These are phyloP conservation scores for Phytopythium mirpurense DNA, from an alignment of 352 stramenopile genomes.

Conservation along the genomic window DNA sequence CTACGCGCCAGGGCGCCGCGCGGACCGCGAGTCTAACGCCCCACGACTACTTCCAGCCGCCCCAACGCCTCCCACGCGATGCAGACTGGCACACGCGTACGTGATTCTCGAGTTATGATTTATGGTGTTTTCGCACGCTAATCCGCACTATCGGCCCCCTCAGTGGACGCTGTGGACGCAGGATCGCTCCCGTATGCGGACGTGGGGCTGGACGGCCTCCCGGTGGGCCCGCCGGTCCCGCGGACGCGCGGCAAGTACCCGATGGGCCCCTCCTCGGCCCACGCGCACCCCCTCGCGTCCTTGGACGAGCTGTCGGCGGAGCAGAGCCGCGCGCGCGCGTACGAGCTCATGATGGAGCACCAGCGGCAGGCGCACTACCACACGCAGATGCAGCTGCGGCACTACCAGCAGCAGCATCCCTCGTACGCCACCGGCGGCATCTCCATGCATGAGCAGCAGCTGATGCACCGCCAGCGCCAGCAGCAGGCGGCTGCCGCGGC, in stretches of 20 bases:
- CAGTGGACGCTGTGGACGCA: conserved; percentile 1
- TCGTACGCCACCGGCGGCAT: not conserved
- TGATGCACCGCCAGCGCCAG: conserved; percentile 1
- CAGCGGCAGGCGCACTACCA: conserved; percentile 21
- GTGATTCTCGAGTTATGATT: not conserved
- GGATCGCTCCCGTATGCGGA: not conserved
- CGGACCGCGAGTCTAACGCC: not conserved
- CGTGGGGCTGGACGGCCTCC: not conserved
- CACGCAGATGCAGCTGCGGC: conserved; percentile 26
- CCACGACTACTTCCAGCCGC: conserved; percentile 1
- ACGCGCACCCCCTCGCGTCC: not conserved
- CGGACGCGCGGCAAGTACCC: not conserved
- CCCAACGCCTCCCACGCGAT: not conserved
- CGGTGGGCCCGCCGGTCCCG: not conserved
- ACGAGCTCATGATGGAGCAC: conserved; percentile 22
- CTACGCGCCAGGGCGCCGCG: not conserved
- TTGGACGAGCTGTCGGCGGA: conserved; percentile 4
- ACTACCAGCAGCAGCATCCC: conserved; percentile 29
- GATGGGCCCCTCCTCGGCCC: too few relatives aligned
- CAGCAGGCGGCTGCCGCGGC: not conserved
- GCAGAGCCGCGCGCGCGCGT: conserved; percentile 8
- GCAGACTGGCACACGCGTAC: not conserved
- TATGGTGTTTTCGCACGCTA: not conserved
- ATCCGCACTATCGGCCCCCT: too few relatives aligned
- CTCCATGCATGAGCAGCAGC: conserved; percentile 17